Evolutionary conservation across 768 basidiomycete genomes (phyloP).

Genomic region (Chalciporus pseudorubinellus): DNA sequence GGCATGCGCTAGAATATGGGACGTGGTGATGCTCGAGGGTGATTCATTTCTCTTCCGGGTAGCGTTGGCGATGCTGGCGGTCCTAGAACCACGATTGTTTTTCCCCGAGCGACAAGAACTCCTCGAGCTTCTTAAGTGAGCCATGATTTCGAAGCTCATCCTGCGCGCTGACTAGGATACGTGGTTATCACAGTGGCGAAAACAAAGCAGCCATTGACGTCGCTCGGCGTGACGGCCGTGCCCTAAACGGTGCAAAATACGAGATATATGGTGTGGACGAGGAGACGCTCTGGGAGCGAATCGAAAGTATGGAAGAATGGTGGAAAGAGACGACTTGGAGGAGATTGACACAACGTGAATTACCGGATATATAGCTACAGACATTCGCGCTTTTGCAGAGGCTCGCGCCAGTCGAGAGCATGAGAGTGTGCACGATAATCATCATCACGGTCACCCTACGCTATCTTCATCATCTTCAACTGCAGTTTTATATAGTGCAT

Average conservation of each 20-base stretch:
- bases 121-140: conserved; percentile 72
- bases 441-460: conserved; percentile 14
- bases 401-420: not conserved
- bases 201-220: conserved; percentile 82
- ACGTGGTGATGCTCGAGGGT: conserved; percentile 82
- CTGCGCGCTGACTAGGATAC: conserved; percentile 11
- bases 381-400: not conserved
- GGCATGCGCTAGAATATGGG: conserved; percentile 86
- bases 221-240: conserved; percentile 65
- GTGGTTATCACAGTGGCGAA: conserved; percentile 56
- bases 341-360: conserved; percentile 74
- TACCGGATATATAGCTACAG: conserved; percentile 59
- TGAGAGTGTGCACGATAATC: not conserved
- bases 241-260: conserved; percentile 71
- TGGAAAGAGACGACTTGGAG: conserved; percentile 93
- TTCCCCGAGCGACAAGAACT: conserved; percentile 83
- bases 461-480: conserved; percentile 45
- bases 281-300: conserved; percentile 79
- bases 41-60: conserved; percentile 88
- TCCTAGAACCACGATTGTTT: conserved; percentile 83
- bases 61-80: conserved; percentile 76
- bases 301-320: conserved; percentile 84
- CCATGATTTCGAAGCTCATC: not conserved
- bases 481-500: conserved; percentile 71
- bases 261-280: conserved; percentile 86